Conservation (phyloP, 805 yeast species). For the Candida nemodendra region DNA sequence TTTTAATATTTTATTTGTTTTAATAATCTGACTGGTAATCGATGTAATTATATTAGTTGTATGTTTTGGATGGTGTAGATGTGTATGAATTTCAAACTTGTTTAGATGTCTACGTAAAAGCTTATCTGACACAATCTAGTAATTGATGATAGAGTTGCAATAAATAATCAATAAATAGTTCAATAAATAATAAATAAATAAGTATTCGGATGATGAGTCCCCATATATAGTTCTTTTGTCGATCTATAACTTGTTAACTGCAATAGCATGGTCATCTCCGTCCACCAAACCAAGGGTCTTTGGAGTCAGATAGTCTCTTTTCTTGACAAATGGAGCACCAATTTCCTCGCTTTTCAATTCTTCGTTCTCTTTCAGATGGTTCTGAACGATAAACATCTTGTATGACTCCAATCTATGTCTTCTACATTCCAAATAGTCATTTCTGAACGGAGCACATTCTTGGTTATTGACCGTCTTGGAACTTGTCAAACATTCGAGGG, state of each 20-base stretch:
- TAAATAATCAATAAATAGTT: constrained; percentile 4
- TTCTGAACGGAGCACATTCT: constrained; percentile 33
- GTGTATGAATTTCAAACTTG: no score
- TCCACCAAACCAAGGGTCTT: constrained; percentile 37
- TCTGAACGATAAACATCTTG: constrained; percentile 34
- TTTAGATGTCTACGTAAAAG: no score
- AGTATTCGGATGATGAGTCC: no score
- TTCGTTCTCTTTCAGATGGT: constrained; percentile 31
- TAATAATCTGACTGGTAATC: no score
- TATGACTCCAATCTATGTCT: constrained; percentile 37
- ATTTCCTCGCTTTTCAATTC: constrained; percentile 29
- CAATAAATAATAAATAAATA: constrained; percentile 2
- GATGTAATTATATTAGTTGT: no score
- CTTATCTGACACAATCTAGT: neutral
- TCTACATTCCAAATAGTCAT: constrained; percentile 39
- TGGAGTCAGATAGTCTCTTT: constrained; percentile 38
- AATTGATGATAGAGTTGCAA: neutral
- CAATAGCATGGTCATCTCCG: constrained; percentile 35
- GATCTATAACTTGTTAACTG: constrained; percentile 24
- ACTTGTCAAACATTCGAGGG: constrained; percentile 39
- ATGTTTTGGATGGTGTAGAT: no score
- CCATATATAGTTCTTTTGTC: no score
- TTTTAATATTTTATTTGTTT: no score
- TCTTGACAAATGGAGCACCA: constrained; percentile 40
- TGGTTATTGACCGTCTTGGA: constrained; percentile 29